Base-by-base conservation (phyloP, 192 early-diverging fungal genomes). In the Podila epigama region DNA sequence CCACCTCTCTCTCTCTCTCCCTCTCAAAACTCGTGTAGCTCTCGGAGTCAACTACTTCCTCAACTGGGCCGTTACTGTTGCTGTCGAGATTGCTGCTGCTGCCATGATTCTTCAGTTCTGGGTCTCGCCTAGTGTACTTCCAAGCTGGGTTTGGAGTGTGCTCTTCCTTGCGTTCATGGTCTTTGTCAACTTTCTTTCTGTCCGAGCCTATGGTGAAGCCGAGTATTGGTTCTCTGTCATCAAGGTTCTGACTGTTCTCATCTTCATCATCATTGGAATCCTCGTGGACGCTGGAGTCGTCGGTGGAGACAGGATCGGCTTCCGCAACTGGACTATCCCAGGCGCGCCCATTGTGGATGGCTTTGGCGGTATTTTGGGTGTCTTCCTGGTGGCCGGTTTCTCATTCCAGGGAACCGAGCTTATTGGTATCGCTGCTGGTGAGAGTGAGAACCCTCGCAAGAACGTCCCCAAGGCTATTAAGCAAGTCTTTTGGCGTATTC, bases 371-470 rank as follows among this genome's bases (percentile, higher is more conserved):
- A 84, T 92, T 27, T 63, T 93, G 31, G 86, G 82, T 63, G 84
- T 87, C 1, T 90, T 95, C 57, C 82, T 92, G 62, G 86, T 88
- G 3, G 94, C 95, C n/a, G 91, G 89, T 22, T 96, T 94, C 75
- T 91, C 94, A 32, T 93, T 93, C 69, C 91, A 92, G 79, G 95
- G 95, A 16, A 94, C 96, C 5, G 96, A 98, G 70, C 82, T 98
- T 18, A 90, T 96, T 41, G 96, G 94, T 57, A 89, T 98, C 40
- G 92, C 94, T 16, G 94, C 94, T 11, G 96, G 94, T 60, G 96
- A 98, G 81, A 90, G 89, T 60, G 86, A 85, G 35, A 95, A 94
- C 79, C 81, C 73, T 27, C 56, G 85, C 3, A 88, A 89, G 50
- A 88, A 90, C 41, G 91, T 94, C 0, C 92, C 92, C 27, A 83